These are phyloP conservation scores for Helotiales sp. DNA, from an alignment of 2,329 filamentous ascomycete genomes.

Conservation along the genomic window DNA sequence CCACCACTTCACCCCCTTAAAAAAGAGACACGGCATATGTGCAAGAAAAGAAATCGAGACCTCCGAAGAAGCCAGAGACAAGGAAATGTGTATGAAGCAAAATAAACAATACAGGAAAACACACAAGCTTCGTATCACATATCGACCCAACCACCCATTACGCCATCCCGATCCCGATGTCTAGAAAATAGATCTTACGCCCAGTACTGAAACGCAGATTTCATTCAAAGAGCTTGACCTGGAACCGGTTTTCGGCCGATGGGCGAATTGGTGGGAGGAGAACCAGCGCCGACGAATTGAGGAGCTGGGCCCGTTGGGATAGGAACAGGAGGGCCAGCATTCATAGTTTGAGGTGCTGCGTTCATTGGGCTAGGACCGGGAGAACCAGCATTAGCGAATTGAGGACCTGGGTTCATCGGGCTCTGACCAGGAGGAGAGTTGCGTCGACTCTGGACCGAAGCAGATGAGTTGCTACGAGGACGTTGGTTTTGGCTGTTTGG, in stretches of 20 bases:
- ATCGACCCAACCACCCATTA: conserved; percentile 15
- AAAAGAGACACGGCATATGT: neutral
- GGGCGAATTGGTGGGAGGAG: conserved; percentile 11
- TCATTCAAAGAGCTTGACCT: conserved; percentile 33
- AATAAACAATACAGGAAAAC: conserved; percentile 8
- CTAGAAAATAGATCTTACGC: conserved; percentile 10
- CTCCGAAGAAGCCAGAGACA: neutral
- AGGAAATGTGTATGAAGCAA: conserved; percentile 11
- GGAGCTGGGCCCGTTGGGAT: conserved; percentile 28
- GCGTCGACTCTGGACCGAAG: conserved; percentile 22
- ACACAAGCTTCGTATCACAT: conserved; percentile 25
- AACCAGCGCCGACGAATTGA: conserved; percentile 10
- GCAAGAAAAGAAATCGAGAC: neutral
- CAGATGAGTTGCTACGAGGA: conserved; percentile 24
- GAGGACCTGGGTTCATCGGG: conserved; percentile 28
- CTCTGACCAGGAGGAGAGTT: conserved; percentile 28
- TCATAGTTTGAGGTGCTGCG: too few relatives aligned
- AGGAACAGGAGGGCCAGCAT: conserved; percentile 29
- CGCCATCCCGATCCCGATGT: conserved; percentile 14
- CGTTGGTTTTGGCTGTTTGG: conserved; percentile 16
- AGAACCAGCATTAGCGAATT: conserved; percentile 12
- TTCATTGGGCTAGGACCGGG: conserved; percentile 31
- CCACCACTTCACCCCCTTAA: neutral
- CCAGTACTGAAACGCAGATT: conserved; percentile 1
- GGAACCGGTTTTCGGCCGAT: conserved; percentile 34